Evolutionary conservation across 176 grass and related monocot species (phyloP).

Genomic region (Triticum dicoccoides): DNA sequence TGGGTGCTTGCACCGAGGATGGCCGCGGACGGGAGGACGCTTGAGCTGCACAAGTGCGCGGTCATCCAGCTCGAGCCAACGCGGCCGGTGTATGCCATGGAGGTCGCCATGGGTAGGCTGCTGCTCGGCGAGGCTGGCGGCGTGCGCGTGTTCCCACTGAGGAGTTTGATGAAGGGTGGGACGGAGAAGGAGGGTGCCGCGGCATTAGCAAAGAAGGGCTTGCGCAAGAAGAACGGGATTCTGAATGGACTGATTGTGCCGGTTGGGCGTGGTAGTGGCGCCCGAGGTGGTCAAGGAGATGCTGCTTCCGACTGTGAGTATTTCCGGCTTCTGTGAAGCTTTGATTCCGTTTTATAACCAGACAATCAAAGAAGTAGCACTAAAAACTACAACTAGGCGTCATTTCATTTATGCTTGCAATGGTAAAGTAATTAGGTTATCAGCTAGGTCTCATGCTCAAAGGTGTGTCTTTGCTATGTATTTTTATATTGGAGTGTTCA

Average conservation of each 20-base stretch:
- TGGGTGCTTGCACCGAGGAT: constrained; percentile 63
- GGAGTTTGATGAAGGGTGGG: constrained; percentile 62
- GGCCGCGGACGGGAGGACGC: constrained; percentile 32
- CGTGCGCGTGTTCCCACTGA: constrained; percentile 66
- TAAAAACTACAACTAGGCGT: not conserved
- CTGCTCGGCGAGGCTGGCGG: constrained; percentile 77
- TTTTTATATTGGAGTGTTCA: not conserved
- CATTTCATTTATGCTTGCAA: not conserved
- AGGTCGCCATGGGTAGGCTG: constrained; percentile 61
- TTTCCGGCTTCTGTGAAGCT: not conserved
- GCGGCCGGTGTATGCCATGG: constrained; percentile 67
- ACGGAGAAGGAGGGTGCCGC: constrained; percentile 22
- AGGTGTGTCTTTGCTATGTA: not conserved
- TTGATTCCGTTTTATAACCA: constrained; percentile 1
- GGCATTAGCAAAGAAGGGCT: constrained; percentile 27
- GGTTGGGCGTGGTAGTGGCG: constrained; percentile 9
- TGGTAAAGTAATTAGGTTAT: not conserved
- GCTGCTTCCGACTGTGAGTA: constrained; percentile 41
- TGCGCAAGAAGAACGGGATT: constrained; percentile 51
- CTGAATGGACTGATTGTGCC: constrained; percentile 52
- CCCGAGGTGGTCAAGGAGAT: constrained; percentile 25
- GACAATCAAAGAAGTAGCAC: not conserved
- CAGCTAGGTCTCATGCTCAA: not conserved
- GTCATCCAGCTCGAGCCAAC: constrained; percentile 63
- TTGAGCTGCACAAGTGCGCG: constrained; percentile 81